These are phyloP conservation scores for Paspalum notatum DNA, from an alignment of 176 grass and related monocot species.

Conservation along the genomic window DNA sequence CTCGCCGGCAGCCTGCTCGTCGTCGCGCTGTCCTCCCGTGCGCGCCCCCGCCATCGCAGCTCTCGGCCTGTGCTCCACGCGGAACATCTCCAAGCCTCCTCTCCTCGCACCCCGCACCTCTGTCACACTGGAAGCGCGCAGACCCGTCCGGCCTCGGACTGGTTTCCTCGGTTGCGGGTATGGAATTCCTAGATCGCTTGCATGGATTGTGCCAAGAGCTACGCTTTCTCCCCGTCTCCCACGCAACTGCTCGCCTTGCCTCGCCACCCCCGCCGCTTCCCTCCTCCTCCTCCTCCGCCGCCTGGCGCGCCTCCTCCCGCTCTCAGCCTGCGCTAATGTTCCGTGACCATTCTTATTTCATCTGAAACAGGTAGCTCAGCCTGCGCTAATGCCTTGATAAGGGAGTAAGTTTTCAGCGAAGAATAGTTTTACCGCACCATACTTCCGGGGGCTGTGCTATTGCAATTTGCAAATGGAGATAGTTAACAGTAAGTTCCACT, in stretches of 20 bases:
- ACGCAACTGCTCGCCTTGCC: no score
- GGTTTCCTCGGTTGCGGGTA: background rate
- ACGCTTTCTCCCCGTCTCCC: no score
- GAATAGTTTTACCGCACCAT: background rate
- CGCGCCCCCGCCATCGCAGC: no score
- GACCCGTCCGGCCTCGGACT: background rate
- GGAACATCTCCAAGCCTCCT: background rate
- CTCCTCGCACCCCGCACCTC: no score
- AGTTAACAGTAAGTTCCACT: constrained; percentile 24
- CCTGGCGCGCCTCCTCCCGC: no score
- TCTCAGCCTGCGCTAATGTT: no score
- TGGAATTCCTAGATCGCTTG: no score
- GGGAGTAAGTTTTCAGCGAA: background rate
- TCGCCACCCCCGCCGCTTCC: no score
- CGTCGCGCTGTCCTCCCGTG: no score
- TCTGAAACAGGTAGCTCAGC: background rate
- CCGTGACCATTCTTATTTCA: background rate
- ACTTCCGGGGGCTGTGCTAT: background rate
- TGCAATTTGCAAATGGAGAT: constrained; percentile 35
- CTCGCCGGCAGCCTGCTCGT: no score
- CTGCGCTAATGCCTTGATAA: background rate
- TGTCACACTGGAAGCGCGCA: background rate
- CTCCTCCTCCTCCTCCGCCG: no score
- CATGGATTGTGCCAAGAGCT: no score
- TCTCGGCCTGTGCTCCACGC: background rate